Evolutionary conservation across 2,329 filamentous ascomycete genomes (phyloP).

Genomic region (Cladosporium sphaerospermum): DNA sequence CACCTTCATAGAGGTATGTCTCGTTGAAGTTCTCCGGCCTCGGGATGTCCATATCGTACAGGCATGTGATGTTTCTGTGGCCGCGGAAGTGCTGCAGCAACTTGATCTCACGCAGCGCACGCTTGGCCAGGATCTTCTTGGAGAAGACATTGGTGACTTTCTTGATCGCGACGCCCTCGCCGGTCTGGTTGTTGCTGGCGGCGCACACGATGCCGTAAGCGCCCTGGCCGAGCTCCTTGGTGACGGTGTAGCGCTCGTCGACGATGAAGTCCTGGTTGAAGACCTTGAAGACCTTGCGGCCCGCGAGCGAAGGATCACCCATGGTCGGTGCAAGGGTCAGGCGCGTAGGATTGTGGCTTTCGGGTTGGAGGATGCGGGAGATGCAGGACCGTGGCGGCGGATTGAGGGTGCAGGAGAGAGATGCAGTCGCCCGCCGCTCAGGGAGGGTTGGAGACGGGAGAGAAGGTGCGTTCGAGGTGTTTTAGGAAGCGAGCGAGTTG

Average conservation of each 20-base stretch:
- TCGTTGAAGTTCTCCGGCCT: constrained; percentile 98
- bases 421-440: background rate
- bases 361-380: background rate
- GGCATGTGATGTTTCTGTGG: constrained; percentile 72
- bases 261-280: constrained; percentile 99
- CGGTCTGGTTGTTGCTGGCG: constrained; percentile 82
- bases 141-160: constrained; percentile 99
- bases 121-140: constrained; percentile 99
- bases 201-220: constrained; percentile 98
- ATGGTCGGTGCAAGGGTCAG: constrained; percentile 36
- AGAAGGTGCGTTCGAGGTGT: too few relatives aligned
- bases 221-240: constrained; percentile 96
- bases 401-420: background rate
- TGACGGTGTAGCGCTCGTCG: constrained; percentile 96
- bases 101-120: constrained; percentile 96
- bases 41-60: constrained; percentile 99
- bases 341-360: background rate
- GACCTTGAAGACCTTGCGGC: constrained; percentile 95
- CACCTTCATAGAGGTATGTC: constrained; percentile 97
- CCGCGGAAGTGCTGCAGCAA: constrained; percentile 90
- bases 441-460: too few relatives aligned
- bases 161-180: constrained; percentile 95
- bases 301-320: constrained; percentile 50
- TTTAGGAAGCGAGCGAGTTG: too few relatives aligned
- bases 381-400: background rate